phyloP scores from a whole-genome alignment of 306 rosid species.

The Begonia masoniana region DNA sequence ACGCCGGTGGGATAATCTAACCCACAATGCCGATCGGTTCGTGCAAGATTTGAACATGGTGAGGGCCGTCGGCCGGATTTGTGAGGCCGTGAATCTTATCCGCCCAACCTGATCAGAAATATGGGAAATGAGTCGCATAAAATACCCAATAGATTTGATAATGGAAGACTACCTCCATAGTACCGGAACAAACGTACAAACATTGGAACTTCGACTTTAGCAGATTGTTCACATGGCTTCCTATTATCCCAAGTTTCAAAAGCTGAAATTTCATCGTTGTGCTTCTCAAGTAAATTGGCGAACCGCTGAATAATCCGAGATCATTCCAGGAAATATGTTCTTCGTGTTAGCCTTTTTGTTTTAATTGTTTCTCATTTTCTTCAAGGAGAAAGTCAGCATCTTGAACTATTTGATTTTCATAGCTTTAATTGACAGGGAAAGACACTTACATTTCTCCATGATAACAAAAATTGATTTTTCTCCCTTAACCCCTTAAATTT shows the following conservation, averaged over 20 bases:
- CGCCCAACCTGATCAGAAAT: constrained; percentile 50
- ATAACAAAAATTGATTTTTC: too few species aligned
- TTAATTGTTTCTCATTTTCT: too few species aligned
- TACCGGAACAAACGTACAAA: constrained; percentile 55
- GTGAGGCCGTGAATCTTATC: constrained; percentile 94
- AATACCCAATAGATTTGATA: too few species aligned
- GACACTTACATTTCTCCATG: too few species aligned
- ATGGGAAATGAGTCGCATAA: too few species aligned
- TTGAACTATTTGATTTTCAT: too few species aligned
- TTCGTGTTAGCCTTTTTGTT: too few species aligned
- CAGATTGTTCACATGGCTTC: constrained; percentile 75
- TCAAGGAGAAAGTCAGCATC: too few species aligned
- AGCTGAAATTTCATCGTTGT: constrained; percentile 59
- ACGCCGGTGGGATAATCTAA: constrained; percentile 91
- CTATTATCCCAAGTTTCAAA: constrained; percentile 97
- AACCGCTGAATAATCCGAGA: constrained; percentile 49
- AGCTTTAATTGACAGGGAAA: too few species aligned
- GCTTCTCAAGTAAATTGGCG: constrained; percentile 71
- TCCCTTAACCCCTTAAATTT: too few species aligned
- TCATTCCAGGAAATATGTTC: constrained; percentile 39
- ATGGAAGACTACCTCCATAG: constrained; percentile 43
- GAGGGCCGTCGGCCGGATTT: constrained; percentile 65
- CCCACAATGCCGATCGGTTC: constrained; percentile 94
- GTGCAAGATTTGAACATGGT: constrained; percentile 73
- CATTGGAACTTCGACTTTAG: constrained; percentile 60